Conservation (phyloP, 2,329 filamentous ascomycete genomes). For the Cladosporium oxysporum region DNA sequence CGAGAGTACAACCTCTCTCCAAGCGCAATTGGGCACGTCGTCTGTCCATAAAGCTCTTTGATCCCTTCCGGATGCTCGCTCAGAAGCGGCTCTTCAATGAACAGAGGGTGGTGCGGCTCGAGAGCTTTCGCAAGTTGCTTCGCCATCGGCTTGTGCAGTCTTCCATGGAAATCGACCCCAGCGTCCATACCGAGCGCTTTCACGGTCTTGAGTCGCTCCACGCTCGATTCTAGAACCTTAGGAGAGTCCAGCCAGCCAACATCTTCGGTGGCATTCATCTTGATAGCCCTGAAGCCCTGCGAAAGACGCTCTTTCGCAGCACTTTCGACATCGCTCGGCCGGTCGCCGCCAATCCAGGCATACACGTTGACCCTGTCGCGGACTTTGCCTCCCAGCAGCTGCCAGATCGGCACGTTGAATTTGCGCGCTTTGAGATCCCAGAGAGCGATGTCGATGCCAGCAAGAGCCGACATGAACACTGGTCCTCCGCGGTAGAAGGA, state of each 20-base stretch:
- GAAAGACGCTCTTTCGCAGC: constrained; percentile 51
- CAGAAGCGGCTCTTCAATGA: constrained; percentile 72
- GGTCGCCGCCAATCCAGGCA: constrained; percentile 74
- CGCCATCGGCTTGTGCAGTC: constrained; percentile 74
- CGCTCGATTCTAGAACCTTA: constrained; percentile 59
- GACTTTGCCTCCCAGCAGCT: constrained; percentile 72
- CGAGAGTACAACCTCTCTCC: constrained; percentile 70
- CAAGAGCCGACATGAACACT: constrained; percentile 75
- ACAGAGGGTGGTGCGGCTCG: constrained; percentile 66
- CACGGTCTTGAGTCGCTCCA: constrained; percentile 67
- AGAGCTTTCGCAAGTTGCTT: constrained; percentile 69
- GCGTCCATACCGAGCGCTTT: constrained; percentile 70
- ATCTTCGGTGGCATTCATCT: constrained; percentile 78
- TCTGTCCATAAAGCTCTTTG: constrained; percentile 58
- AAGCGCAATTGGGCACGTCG: constrained; percentile 65
- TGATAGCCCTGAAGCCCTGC: constrained; percentile 67
- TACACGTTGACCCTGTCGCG: constrained; percentile 70
- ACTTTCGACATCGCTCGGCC: constrained; percentile 63
- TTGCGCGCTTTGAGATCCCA: constrained; percentile 74
- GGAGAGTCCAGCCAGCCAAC: constrained; percentile 75
- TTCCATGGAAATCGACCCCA: constrained; percentile 75
- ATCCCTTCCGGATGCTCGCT: constrained; percentile 68
- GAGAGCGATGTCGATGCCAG: constrained; percentile 74
- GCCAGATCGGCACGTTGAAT: constrained; percentile 67
- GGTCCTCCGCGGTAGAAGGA: constrained; percentile 73